Percentiles rank a stretch among this genome's conserved stretches.
These are phyloP conservation scores for Sugiyamaella novakii DNA, from an alignment of 1,139 yeast genomes.

Conservation along the genomic window DNA sequence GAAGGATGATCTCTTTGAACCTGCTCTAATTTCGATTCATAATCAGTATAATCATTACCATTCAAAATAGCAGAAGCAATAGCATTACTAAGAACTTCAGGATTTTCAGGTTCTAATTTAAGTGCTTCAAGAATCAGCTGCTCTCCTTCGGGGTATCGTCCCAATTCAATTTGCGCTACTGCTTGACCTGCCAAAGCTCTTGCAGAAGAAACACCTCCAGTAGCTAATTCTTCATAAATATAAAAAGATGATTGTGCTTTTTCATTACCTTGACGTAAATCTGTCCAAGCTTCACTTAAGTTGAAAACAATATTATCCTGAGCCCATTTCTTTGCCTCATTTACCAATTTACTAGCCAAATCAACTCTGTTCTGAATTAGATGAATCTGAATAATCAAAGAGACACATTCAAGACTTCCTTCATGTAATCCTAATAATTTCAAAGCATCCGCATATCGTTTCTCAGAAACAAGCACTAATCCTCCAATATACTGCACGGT, in stretches of 20 bases:
- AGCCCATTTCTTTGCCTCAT: constrained; percentile 51
- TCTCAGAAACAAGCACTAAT: constrained; percentile 38
- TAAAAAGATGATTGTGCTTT: constrained; percentile 64
- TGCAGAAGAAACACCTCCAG: constrained; percentile 50
- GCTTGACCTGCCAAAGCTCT: constrained; percentile 53
- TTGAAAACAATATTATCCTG: constrained; percentile 70
- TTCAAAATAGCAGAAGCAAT: constrained; percentile 55
- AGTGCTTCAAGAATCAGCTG: constrained; percentile 50
- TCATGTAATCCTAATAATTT: constrained; percentile 37
- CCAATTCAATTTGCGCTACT: constrained; percentile 50
- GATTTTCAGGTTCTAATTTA: constrained; percentile 44
- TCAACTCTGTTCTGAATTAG: constrained; percentile 41
- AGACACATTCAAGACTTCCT: constrained; percentile 42
- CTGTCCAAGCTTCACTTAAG: constrained; percentile 67
- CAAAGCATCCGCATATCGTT: constrained; percentile 41
- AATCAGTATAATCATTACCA: constrained; percentile 49
- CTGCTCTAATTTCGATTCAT: constrained; percentile 47
- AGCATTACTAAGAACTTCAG: constrained; percentile 61
- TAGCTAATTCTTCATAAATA: constrained; percentile 71
- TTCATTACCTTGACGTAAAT: constrained; percentile 59
- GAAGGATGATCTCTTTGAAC: constrained; percentile 55
- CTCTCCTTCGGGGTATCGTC: constrained; percentile 53
- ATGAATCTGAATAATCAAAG: constrained; percentile 44
- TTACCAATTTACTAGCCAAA: constrained; percentile 41
- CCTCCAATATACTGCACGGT: constrained; percentile 43